A percentile compares a stretch with the other conserved stretches of the same genome.
These are phyloP conservation scores for Melanopsichium pennsylvanicum DNA, from an alignment of 1,284 basidiomycete species.

Conservation along the genomic window DNA sequence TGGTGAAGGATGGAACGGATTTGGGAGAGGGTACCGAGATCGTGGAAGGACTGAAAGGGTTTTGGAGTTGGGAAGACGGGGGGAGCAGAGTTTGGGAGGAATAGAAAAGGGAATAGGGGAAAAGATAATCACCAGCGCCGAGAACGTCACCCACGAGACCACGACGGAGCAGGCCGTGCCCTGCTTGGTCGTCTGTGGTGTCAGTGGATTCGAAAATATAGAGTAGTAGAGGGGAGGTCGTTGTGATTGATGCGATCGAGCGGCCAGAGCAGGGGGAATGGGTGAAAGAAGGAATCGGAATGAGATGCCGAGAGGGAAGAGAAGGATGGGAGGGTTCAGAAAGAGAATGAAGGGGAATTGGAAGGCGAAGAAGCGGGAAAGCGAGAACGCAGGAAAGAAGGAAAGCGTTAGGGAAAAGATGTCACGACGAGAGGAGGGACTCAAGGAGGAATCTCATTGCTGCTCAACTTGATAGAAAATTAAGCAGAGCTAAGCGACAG, in stretches of 20 bases:
- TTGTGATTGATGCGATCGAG: constrained; percentile 8
- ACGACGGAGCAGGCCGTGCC: constrained; percentile 23
- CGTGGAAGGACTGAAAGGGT: background rate
- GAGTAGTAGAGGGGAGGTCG: background rate
- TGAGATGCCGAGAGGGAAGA: background rate
- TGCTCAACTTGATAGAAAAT: background rate
- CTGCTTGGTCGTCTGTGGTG: constrained; percentile 17
- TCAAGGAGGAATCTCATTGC: background rate
- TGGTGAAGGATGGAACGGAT: background rate
- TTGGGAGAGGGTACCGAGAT: background rate
- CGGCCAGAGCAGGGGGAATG: background rate
- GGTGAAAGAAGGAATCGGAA: background rate
- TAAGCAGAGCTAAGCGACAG: background rate
- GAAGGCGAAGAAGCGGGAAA: too few relatives aligned
- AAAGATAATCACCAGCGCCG: constrained; percentile 45
- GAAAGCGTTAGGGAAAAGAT: too few relatives aligned
- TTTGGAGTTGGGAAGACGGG: background rate
- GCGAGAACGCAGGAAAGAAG: too few relatives aligned
- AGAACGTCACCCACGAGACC: constrained; percentile 39
- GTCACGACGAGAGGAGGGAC: too few relatives aligned
- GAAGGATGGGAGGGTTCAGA: too few relatives aligned
- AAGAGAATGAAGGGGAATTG: background rate
- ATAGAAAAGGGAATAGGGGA: background rate
- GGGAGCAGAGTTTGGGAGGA: background rate
- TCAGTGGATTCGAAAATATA: background rate